Conservation (phyloP, 345 rosid species). For the Bretschneidera sinensis region DNA sequence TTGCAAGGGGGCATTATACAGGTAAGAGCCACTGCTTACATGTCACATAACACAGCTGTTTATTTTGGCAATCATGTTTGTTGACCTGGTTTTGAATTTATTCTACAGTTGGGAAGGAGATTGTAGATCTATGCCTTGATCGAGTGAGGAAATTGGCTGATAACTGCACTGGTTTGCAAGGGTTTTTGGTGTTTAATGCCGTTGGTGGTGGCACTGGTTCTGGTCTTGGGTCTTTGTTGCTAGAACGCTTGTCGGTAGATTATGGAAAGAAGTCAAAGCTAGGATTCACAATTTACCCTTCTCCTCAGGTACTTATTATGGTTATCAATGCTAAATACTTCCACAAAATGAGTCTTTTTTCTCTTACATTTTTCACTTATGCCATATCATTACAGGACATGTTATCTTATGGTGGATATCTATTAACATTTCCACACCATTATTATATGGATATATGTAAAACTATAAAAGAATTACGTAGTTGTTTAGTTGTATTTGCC, state of each 20-base stretch:
- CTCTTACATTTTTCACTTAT: too few species aligned
- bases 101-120: slow-evolving; percentile 58
- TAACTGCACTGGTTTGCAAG: slow-evolving; percentile 62
- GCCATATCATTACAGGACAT: too few species aligned
- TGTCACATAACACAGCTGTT: not conserved
- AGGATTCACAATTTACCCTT: slow-evolving; percentile 59
- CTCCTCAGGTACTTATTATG: slow-evolving; percentile 53
- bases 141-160: slow-evolving; percentile 59
- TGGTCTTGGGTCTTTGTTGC: slow-evolving; percentile 51
- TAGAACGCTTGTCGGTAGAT: slow-evolving; percentile 58
- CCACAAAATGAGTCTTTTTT: not conserved
- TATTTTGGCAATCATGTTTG: not conserved
- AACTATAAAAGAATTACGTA: too few species aligned
- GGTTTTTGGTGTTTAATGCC: slow-evolving; percentile 58
- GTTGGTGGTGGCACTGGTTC: slow-evolving; percentile 72
- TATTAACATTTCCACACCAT: too few species aligned
- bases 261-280: slow-evolving; percentile 61
- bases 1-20: slow-evolving; percentile 66
- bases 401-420: too few species aligned
- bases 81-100: slow-evolving; percentile 4
- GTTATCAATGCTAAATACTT: not conserved
- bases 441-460: too few species aligned
- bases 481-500: too few species aligned
- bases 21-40: slow-evolving; percentile 21
- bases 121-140: slow-evolving; percentile 60